Percentiles rank a stretch among this genome's conserved stretches.
Evolutionary conservation across 768 basidiomycete species (phyloP).

Genomic region (Hypsizygus marmoreus): DNA sequence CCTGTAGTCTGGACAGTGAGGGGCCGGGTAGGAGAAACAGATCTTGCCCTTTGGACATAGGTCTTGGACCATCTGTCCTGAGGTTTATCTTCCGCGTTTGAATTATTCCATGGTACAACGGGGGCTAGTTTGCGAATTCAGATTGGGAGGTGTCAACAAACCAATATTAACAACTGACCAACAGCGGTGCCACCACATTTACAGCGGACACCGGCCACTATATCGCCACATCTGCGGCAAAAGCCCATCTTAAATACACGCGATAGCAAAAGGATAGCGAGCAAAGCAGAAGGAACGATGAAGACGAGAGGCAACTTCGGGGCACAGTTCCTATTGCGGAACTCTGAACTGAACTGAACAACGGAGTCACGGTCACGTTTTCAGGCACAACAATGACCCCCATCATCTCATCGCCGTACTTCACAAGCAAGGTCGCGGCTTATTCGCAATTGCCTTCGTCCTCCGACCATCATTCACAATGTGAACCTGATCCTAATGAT

Average conservation of each 20-base stretch:
- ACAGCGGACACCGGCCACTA: slow-evolving; percentile 70
- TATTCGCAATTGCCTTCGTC: too few relatives aligned
- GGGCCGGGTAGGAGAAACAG: slow-evolving; percentile 40
- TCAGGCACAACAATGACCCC: too few relatives aligned
- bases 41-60: slow-evolving; percentile 60
- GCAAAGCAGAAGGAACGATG: slow-evolving; percentile 3
- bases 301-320: not conserved
- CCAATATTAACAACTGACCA: slow-evolving; percentile 56
- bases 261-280: slow-evolving; percentile 10
- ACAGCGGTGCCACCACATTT: slow-evolving; percentile 80
- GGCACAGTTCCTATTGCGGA: not conserved
- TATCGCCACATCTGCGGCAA: slow-evolving; percentile 84
- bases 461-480: not conserved
- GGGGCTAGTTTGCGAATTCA: slow-evolving; percentile 48
- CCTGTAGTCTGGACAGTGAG: slow-evolving; percentile 22
- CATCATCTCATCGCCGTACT: slow-evolving; percentile 11
- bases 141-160: slow-evolving; percentile 1
- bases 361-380: slow-evolving; percentile 21
- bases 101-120: slow-evolving; percentile 65
- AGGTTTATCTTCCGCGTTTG: slow-evolving; percentile 37
- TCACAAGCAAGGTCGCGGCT: too few relatives aligned
- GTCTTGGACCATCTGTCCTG: slow-evolving; percentile 82
- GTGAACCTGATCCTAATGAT: slow-evolving; percentile 1
- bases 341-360: not conserved
- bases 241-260: slow-evolving; percentile 62